A percentile compares a stretch with the other conserved stretches of the same genome.
These are phyloP conservation scores for Fusarium paranaense DNA, from an alignment of 2,329 filamentous ascomycete species.

Conservation along the genomic window DNA sequence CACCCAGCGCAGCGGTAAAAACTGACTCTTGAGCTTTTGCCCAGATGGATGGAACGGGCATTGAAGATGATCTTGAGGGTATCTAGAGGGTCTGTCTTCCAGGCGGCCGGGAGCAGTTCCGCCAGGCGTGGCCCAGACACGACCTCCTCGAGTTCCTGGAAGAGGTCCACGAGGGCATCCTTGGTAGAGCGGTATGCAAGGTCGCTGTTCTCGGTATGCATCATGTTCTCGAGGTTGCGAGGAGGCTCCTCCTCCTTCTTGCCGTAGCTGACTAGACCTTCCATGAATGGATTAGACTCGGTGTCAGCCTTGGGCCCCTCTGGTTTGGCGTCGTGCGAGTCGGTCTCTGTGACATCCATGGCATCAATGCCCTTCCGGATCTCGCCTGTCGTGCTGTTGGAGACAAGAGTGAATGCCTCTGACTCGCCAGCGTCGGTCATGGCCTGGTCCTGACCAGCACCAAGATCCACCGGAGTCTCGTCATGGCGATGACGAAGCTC, in stretches of 20 bases:
- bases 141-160: slow-evolving; percentile 61
- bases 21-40: slow-evolving; percentile 60
- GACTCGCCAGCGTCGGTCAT: slow-evolving; percentile 33
- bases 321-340: background rate
- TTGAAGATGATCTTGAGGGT: slow-evolving; percentile 72
- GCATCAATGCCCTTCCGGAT: slow-evolving; percentile 32
- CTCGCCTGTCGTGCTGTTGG: slow-evolving; percentile 41
- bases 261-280: slow-evolving; percentile 45
- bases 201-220: slow-evolving; percentile 65
- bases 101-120: slow-evolving; percentile 60
- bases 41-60: slow-evolving; percentile 69
- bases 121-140: slow-evolving; percentile 52
- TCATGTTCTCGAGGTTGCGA: slow-evolving; percentile 54
- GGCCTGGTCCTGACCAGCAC: background rate
- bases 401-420: slow-evolving; percentile 45
- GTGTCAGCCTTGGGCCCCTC: background rate
- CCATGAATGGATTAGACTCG: slow-evolving; percentile 49
- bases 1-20: slow-evolving; percentile 68
- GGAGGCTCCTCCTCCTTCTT: slow-evolving; percentile 18
- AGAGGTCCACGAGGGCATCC: slow-evolving; percentile 63
- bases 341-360: slow-evolving; percentile 19
- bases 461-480: background rate
- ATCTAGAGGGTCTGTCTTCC: slow-evolving; percentile 58
- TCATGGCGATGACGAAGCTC: slow-evolving; percentile 39
- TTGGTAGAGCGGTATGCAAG: slow-evolving; percentile 60